Evolutionary conservation across 768 basidiomycete species (phyloP).

Genomic region (Rhizopogon salebrosus): DNA sequence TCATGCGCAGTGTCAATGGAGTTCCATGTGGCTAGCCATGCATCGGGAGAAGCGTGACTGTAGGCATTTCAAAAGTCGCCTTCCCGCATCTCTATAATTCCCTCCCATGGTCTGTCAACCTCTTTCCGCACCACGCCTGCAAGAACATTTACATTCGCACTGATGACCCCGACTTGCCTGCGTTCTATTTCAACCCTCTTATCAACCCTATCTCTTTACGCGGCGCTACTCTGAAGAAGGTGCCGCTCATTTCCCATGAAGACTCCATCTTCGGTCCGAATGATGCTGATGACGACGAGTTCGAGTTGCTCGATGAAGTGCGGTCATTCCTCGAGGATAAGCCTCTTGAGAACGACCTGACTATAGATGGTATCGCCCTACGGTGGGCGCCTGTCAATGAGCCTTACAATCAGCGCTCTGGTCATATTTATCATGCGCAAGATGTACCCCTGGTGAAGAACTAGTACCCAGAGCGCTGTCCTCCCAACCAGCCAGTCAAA

Average conservation of each 20-base stretch:
- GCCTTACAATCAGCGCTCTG: constrained; percentile 89
- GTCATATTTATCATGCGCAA: constrained; percentile 89
- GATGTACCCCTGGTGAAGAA: constrained; percentile 95
- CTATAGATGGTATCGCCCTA: constrained; percentile 93
- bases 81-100: constrained; percentile 99
- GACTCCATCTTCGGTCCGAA: constrained; percentile 90
- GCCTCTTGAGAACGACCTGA: constrained; percentile 82
- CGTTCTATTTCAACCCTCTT: constrained; percentile 98
- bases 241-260: constrained; percentile 81
- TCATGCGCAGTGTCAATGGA: constrained; percentile 99
- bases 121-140: too few relatives aligned
- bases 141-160: constrained; percentile 98
- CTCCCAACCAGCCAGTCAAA: constrained; percentile 93
- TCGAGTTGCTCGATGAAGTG: constrained; percentile 74
- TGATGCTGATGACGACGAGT: constrained; percentile 79
- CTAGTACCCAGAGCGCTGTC: constrained; percentile 98
- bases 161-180: constrained; percentile 98
- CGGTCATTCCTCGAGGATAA: constrained; percentile 78
- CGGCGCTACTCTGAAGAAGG: constrained; percentile 78
- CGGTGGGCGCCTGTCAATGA: constrained; percentile 99
- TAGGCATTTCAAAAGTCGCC: constrained; percentile 97
- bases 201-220: constrained; percentile 97
- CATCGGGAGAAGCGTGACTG: constrained; percentile 97
- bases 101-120: constrained; percentile 92
- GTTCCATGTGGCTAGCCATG: constrained; percentile 99